phyloP scores from a whole-genome alignment of 768 basidiomycete genomes.

The Lanmaoa pseudosensibilis region DNA sequence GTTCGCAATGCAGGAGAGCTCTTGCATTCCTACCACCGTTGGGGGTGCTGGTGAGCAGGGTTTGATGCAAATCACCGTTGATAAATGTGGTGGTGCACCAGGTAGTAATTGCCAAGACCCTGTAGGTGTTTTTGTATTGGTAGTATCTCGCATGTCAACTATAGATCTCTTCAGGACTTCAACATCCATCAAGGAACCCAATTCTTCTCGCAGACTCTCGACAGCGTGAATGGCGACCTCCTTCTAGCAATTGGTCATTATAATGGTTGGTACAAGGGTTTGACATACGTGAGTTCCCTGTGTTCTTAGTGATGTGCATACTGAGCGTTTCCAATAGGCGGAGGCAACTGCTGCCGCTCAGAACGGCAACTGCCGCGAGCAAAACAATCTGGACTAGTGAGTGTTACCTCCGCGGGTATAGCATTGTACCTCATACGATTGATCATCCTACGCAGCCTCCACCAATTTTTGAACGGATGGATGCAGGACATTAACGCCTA shows the following conservation, averaged over 20 bases:
- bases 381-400: conserved; percentile 87
- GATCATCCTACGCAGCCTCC: conserved; percentile 45
- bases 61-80: conserved; percentile 79
- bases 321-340: conserved; percentile 31
- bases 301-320: background rate
- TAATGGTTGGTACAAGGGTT: conserved; percentile 64
- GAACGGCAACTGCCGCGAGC: conserved; percentile 61
- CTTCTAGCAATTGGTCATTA: conserved; percentile 65
- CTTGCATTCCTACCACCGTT: conserved; percentile 63
- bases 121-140: conserved; percentile 22
- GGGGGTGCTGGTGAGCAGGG: conserved; percentile 85
- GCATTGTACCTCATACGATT: background rate
- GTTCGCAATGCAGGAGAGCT: conserved; percentile 87
- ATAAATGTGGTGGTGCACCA: conserved; percentile 68
- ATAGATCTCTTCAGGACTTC: conserved; percentile 47
- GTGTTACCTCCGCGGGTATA: conserved; percentile 27
- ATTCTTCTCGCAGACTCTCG: conserved; percentile 56
- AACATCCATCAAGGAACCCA: conserved; percentile 69
- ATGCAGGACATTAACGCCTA: conserved; percentile 58
- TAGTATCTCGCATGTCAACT: background rate
- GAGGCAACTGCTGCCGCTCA: conserved; percentile 59
- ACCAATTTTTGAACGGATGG: conserved; percentile 76
- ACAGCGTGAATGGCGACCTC: conserved; percentile 45
- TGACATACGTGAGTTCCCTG: conserved; percentile 54
- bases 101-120: conserved; percentile 42